These are phyloP conservation scores for Trichoderma lentiforme DNA, from an alignment of 2,329 filamentous ascomycete species.

Conservation along the genomic window DNA sequence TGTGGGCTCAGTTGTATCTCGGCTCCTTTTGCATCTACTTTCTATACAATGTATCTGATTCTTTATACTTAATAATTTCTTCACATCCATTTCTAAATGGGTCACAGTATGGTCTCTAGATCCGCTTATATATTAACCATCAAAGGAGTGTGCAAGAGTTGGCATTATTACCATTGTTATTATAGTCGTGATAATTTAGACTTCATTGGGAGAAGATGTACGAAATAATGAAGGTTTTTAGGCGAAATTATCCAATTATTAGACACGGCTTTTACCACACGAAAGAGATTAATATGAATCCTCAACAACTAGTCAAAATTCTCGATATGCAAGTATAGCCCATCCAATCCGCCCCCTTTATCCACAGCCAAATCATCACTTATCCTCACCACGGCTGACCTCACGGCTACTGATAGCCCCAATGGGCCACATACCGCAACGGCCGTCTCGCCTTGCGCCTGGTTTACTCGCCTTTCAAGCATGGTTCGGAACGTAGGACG, in stretches of 20 bases:
- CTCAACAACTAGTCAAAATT: not conserved
- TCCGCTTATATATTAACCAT: too few species aligned
- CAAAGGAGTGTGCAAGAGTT: too few species aligned
- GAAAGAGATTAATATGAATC: not conserved
- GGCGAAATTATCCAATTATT: too few species aligned
- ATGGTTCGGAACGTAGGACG: not conserved
- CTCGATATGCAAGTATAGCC: not conserved
- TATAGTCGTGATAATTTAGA: too few species aligned
- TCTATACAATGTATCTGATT: not conserved
- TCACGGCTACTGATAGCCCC: not conserved
- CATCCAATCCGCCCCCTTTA: not conserved
- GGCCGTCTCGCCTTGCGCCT: constrained; percentile 5
- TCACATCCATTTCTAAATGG: accelerated
- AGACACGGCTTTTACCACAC: too few species aligned
- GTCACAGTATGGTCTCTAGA: too few species aligned
- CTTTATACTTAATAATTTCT: too few species aligned
- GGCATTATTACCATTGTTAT: too few species aligned
- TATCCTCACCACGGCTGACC: not conserved
- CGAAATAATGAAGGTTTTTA: too few species aligned
- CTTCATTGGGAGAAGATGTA: too few species aligned
- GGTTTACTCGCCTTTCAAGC: not conserved
- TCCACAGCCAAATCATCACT: constrained; percentile 7
- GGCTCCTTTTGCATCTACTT: not conserved
- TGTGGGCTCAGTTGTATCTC: not conserved
- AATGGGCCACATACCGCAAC: not conserved